phyloP scores from a whole-genome alignment of 2,329 filamentous ascomycete species.

The Penicillium sumatraense region DNA sequence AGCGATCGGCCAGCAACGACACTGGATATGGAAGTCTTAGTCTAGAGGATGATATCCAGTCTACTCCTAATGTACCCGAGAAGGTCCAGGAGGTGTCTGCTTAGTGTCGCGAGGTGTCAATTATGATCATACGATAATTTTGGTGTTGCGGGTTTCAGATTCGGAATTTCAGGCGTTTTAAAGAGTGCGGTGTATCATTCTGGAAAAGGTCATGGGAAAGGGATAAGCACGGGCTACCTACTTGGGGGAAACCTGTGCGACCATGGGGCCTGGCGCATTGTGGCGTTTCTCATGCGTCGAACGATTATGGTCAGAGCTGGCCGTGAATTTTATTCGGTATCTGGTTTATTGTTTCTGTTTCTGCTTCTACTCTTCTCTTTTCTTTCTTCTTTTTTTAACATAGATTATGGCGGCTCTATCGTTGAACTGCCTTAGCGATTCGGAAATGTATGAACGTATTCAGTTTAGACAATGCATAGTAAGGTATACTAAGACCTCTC shows the following conservation, averaged over 20 bases:
- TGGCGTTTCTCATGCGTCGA: slow-evolving; percentile 9
- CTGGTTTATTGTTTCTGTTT: neutral
- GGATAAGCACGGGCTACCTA: neutral
- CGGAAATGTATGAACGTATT: no score
- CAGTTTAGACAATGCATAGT: no score
- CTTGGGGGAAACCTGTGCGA: neutral
- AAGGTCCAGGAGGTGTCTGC: slow-evolving; percentile 12
- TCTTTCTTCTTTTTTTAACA: no score
- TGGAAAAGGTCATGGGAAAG: slow-evolving; percentile 4
- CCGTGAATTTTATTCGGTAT: neutral
- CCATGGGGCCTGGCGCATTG: slow-evolving; percentile 3
- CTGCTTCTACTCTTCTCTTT: no score
- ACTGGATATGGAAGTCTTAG: slow-evolving; percentile 45
- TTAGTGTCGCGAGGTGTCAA: slow-evolving; percentile 1
- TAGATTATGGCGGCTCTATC: no score
- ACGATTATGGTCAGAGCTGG: neutral
- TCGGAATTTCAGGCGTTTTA: neutral
- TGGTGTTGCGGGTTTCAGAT: neutral
- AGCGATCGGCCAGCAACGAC: slow-evolving; percentile 43
- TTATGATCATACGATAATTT: neutral
- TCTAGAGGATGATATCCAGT: slow-evolving; percentile 23
- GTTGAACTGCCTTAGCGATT: no score
- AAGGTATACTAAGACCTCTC: no score
- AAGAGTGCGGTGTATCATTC: slow-evolving; percentile 5
- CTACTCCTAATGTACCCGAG: slow-evolving; percentile 6